Conservation (phyloP, 2,329 filamentous ascomycete species). For the Aspergillus jensenii region DNA sequence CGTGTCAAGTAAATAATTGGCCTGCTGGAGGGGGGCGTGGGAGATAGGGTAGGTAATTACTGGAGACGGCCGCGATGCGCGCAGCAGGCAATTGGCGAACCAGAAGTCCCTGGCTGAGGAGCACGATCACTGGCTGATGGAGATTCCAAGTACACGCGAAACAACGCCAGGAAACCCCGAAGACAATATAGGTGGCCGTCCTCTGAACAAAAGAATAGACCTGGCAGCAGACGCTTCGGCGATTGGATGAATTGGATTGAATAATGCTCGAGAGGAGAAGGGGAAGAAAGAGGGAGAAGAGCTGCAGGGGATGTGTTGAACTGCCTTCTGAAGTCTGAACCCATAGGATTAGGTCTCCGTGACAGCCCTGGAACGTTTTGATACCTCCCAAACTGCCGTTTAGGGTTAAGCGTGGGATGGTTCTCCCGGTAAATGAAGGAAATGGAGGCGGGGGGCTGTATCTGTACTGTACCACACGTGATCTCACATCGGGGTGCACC, state of each 20-base stretch:
- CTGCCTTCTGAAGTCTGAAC: no score
- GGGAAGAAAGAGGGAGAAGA: conserved; percentile 7
- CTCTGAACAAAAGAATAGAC: conserved; percentile 6
- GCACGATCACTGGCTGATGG: conserved; percentile 25
- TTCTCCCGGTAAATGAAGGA: background rate
- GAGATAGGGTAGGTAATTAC: conserved; percentile 21
- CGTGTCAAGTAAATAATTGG: conserved; percentile 14
- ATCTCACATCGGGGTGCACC: background rate
- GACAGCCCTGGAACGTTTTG: conserved; percentile 6
- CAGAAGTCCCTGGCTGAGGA: conserved; percentile 29
- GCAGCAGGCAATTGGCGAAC: conserved; percentile 41
- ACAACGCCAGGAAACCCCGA: conserved; percentile 18
- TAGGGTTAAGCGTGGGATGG: background rate
- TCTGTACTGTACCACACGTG: conserved; percentile 16
- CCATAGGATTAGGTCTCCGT: conserved; percentile 8
- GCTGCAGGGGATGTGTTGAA: conserved; percentile 3
- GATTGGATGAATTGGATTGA: conserved; percentile 12
- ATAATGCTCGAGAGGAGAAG: conserved; percentile 8
- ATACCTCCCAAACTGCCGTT: background rate
- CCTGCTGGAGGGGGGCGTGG: conserved; percentile 10
- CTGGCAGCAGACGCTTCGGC: conserved; percentile 4
- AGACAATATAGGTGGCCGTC: conserved; percentile 1
- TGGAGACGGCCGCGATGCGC: conserved; percentile 28
- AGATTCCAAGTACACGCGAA: conserved; percentile 10
- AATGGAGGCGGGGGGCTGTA: conserved; percentile 6